Evolutionary conservation across 768 basidiomycete genomes (phyloP), one percentile per base, ranked within the genome.

Genomic region (Boletus barrowsii): DNA sequence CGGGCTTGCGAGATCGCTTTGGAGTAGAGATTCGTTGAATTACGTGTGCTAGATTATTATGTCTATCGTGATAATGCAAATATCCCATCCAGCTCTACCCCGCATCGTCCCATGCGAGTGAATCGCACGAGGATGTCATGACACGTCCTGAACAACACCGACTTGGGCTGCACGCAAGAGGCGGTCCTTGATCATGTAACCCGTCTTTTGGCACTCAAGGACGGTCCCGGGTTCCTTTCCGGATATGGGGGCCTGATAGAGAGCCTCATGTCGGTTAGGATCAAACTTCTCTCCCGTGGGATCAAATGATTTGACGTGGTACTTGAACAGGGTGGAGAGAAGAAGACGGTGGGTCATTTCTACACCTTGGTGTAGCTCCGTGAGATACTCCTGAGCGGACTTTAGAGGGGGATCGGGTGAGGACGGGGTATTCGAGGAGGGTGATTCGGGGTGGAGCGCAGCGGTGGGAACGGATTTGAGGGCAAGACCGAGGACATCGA

Each of bases 131-230:
- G 48, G 62, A 49, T 29, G 47, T 76, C 67, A 77, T 60, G 69
- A 64, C 8, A 71, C 69, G 55, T 89, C 87, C 73, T 93, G 89
- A 17, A 86, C 94, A 26, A 98, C 95, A 53, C 96, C 97, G 53
- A 98, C 97, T 76, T 98, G 93, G 20, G 97, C 94, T 4, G 97
- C 93, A 53, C 97, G 82, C 69, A 99, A 73, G 53, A 95, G 83
- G 57, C 97, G 83, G 61, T 93, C 91, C 75, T 96, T 97, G 75
- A 99, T 93, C 75, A 79, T 92, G 76, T 92, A 98, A 4, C 94
- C 95, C 51, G 78, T 77, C 76, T 96, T 94, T 70, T 90, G 88
- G 68, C 89, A 91, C 68, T 96, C 90, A 43, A 97, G 80, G 33
- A 98, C 87, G 3, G 88, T 87, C 14, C 96, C 96, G 1, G 93